Conservation (phyloP, 2,329 filamentous ascomycete genomes). For the Hirsutella rhossiliensis region DNA sequence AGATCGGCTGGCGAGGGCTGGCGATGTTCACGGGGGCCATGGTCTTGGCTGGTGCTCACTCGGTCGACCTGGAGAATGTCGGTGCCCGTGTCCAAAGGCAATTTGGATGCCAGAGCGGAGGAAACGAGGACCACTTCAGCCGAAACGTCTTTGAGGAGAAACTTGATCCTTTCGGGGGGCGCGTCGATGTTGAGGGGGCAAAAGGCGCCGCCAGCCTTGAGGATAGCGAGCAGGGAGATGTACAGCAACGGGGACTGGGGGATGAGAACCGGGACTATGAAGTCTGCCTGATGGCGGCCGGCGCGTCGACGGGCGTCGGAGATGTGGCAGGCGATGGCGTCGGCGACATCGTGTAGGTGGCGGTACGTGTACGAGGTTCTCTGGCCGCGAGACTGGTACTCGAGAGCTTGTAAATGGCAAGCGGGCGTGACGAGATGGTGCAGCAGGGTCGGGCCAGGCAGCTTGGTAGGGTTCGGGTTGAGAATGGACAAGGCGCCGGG, state of each 20-base stretch:
- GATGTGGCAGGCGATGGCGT: constrained; percentile 42
- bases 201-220: constrained; percentile 76
- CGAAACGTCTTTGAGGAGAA: constrained; percentile 67
- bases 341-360: constrained; percentile 46
- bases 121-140: constrained; percentile 59
- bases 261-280: constrained; percentile 63
- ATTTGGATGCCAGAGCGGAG: constrained; percentile 26
- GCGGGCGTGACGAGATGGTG: constrained; percentile 47
- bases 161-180: constrained; percentile 63
- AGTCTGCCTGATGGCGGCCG: constrained; percentile 12
- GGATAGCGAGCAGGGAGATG: constrained; percentile 60
- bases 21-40: constrained; percentile 4
- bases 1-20: constrained; percentile 29
- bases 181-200: constrained; percentile 74
- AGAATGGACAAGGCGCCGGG: constrained; percentile 26
- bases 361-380: constrained; percentile 43
- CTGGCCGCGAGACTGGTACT: constrained; percentile 15
- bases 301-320: constrained; percentile 4
- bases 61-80: constrained; percentile 23
- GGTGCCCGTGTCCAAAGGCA: constrained; percentile 21
- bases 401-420: constrained; percentile 15
- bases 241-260: constrained; percentile 71
- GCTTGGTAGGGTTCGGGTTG: constrained; percentile 27
- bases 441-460: constrained; percentile 32
- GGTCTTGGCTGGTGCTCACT: not conserved